These are phyloP conservation scores for Lipomyces mesembrius DNA, from an alignment of 805 yeast genomes.

Conservation along the genomic window DNA sequence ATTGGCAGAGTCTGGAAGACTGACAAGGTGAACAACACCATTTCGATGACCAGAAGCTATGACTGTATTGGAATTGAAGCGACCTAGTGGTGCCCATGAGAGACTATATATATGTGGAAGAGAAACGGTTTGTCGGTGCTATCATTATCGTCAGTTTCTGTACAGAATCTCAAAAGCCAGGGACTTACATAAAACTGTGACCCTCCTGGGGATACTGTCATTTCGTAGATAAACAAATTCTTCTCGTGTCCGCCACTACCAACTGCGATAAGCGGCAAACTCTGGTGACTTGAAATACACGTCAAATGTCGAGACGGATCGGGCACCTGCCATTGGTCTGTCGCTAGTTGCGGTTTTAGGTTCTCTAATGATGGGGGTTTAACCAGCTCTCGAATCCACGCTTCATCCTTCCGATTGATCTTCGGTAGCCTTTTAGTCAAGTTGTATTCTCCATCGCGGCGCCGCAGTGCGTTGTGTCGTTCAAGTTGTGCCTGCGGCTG, in stretches of 20 bases:
- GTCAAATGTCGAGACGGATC: conserved; percentile 46
- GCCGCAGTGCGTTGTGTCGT: conserved; percentile 35
- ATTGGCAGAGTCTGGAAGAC: conserved; percentile 61
- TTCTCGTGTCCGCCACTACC: conserved; percentile 55
- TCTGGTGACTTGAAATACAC: conserved; percentile 45
- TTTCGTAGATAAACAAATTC: conserved; percentile 60
- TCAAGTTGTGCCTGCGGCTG: conserved; percentile 19
- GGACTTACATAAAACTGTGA: conserved; percentile 24
- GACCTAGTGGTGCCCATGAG: conserved; percentile 48
- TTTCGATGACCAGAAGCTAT: conserved; percentile 70
- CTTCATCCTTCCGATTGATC: conserved; percentile 30
- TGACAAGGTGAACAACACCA: conserved; percentile 73
- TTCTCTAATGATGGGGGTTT: conserved; percentile 31
- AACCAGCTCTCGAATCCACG: conserved; percentile 37
- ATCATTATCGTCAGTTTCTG: background rate
- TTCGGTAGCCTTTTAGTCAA: background rate
- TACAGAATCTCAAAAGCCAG: no score
- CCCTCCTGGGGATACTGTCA: conserved; percentile 44
- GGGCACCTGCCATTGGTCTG: conserved; percentile 47
- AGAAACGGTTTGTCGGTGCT: conserved; percentile 62
- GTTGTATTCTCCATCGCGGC: conserved; percentile 13
- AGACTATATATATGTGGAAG: conserved; percentile 59
- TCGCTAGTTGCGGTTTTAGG: conserved; percentile 21
- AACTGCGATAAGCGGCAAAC: conserved; percentile 56
- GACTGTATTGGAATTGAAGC: conserved; percentile 52